These are phyloP conservation scores for Cladosporium sp. DNA, from an alignment of 2,329 filamentous ascomycete genomes.

Conservation along the genomic window DNA sequence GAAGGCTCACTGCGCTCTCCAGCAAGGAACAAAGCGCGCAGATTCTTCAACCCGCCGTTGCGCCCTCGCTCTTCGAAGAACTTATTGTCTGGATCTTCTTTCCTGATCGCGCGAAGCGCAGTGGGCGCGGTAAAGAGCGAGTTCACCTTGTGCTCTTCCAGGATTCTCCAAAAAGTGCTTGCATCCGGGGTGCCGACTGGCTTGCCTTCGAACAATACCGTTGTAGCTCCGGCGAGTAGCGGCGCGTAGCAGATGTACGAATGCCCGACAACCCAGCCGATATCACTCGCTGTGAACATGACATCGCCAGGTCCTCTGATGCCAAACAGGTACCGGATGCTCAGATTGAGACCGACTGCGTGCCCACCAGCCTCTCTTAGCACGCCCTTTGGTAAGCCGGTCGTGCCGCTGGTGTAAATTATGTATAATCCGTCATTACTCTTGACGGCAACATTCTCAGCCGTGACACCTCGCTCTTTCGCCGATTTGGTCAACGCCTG, in stretches of 20 bases:
- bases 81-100: conserved; percentile 77
- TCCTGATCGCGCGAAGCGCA: conserved; percentile 81
- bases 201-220: conserved; percentile 91
- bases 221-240: conserved; percentile 80
- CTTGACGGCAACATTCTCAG: conserved; percentile 74
- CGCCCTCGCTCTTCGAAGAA: conserved; percentile 65
- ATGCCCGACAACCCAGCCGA: conserved; percentile 88
- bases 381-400: conserved; percentile 80
- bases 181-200: conserved; percentile 86
- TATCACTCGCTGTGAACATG: conserved; percentile 78
- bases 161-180: conserved; percentile 82
- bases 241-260: conserved; percentile 89
- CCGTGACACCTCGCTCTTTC: conserved; percentile 65
- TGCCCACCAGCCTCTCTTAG: conserved; percentile 81
- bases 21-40: conserved; percentile 79
- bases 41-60: conserved; percentile 68
- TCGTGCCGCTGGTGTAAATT: conserved; percentile 85
- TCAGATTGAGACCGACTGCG: conserved; percentile 80
- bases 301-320: conserved; percentile 84
- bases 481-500: conserved; percentile 73
- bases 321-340: conserved; percentile 79
- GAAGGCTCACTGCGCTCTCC: conserved; percentile 88
- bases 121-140: conserved; percentile 84
- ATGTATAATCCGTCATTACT: conserved; percentile 84
- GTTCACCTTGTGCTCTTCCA: conserved; percentile 84